These are phyloP conservation scores for Leccinum griseonigrum DNA, from an alignment of 1,284 basidiomycete genomes.

Conservation along the genomic window DNA sequence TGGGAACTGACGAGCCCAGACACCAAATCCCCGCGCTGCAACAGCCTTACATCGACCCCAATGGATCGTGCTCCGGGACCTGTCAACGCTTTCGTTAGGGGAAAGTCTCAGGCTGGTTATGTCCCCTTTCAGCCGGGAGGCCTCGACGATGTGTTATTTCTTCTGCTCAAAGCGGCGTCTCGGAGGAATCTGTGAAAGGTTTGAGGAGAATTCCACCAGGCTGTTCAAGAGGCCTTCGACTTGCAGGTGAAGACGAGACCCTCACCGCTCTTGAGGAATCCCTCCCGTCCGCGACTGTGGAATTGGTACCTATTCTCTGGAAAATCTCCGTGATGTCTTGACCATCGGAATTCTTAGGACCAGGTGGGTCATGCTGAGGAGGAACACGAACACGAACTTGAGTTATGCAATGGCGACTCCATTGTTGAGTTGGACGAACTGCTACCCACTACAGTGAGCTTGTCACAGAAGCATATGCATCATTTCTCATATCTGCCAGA, in stretches of 20 bases:
- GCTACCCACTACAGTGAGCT: constrained; percentile 70
- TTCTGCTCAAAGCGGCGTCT: constrained; percentile 33
- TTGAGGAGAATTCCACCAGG: constrained; percentile 63
- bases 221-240: constrained; percentile 62
- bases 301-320: constrained; percentile 14
- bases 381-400: constrained; percentile 22
- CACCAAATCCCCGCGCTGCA: constrained; percentile 46
- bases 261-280: constrained; percentile 39
- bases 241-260: constrained; percentile 55
- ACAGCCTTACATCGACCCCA: constrained; percentile 79
- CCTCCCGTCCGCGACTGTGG: constrained; percentile 7
- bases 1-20: constrained; percentile 37
- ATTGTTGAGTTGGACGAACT: constrained; percentile 74
- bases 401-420: constrained; percentile 15
- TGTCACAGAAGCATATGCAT: neutral
- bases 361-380: constrained; percentile 8
- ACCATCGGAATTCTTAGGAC: constrained; percentile 16
- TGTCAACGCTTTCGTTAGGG: constrained; percentile 81
- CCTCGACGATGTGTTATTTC: constrained; percentile 58
- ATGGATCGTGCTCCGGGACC: constrained; percentile 81
- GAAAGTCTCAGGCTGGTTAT: constrained; percentile 75
- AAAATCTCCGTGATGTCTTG: neutral
- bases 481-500: constrained; percentile 10
- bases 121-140: constrained; percentile 94
- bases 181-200: constrained; percentile 40